Conservation (phyloP, 768 basidiomycete species). For the Tremella mesenterica region DNA sequence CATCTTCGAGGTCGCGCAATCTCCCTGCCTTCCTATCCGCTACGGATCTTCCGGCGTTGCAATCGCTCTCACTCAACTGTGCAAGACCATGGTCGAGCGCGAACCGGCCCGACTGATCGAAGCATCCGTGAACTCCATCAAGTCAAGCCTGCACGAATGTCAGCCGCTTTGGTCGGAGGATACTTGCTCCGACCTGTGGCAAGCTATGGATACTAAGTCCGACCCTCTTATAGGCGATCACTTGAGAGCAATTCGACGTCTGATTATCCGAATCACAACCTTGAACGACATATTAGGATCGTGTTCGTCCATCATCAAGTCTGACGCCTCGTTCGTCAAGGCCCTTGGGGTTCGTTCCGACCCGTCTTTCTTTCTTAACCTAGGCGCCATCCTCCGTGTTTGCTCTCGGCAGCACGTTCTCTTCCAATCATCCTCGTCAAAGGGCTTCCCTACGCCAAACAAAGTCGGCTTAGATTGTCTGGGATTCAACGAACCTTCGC, state of each 20-base stretch:
- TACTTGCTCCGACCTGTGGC: conserved; percentile 1
- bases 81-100: conserved; percentile 78
- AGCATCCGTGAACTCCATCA: conserved; percentile 32
- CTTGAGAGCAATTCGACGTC: conserved; percentile 39
- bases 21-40: conserved; percentile 82
- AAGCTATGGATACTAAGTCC: conserved; percentile 9
- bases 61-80: conserved; percentile 56
- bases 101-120: conserved; percentile 21
- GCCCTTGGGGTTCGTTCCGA: conserved; percentile 62
- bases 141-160: conserved; percentile 38
- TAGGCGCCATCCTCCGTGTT: conserved; percentile 72
- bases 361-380: conserved; percentile 60
- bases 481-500: conserved; percentile 14
- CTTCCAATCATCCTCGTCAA: conserved; percentile 48
- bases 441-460: conserved; percentile 48
- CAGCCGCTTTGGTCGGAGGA: conserved; percentile 17
- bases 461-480: conserved; percentile 45
- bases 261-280: conserved; percentile 51
- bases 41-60: conserved; percentile 68
- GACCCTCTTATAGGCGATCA: no score
- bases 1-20: conserved; percentile 43
- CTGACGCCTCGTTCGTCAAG: conserved; percentile 63
- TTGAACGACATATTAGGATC: conserved; percentile 80
- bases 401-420: conserved; percentile 80
- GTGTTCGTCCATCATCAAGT: conserved; percentile 53